These are phyloP conservation scores for Colletotrichum lupini DNA, from an alignment of 2,329 filamentous ascomycete genomes.

Conservation along the genomic window DNA sequence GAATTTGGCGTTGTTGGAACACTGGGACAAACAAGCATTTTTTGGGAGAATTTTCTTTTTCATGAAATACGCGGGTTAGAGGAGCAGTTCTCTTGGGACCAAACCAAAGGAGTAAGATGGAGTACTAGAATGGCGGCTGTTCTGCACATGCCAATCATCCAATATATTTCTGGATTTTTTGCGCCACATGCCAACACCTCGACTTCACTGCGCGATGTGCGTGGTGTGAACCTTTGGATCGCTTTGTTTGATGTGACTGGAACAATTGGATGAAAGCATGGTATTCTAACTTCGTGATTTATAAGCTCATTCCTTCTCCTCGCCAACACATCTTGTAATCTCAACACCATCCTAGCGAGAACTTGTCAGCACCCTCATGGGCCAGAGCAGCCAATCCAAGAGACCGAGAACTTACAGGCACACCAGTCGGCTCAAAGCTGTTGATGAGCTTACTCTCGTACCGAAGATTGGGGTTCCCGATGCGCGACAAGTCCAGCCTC, in stretches of 20 bases:
- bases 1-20: conserved; percentile 29
- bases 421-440: conserved; percentile 76
- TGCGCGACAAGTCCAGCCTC: conserved; percentile 43
- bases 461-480: conserved; percentile 72
- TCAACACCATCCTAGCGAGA: conserved; percentile 71
- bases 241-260: neutral
- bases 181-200: neutral
- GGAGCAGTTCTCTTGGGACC: neutral
- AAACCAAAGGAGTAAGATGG: neutral
- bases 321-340: conserved; percentile 67
- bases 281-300: neutral
- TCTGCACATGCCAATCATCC: conserved; percentile 20
- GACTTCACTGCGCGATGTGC: neutral
- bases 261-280: neutral
- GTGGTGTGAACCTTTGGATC: neutral
- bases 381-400: neutral
- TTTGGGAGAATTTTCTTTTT: neutral
- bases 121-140: conserved; percentile 26
- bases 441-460: conserved; percentile 73
- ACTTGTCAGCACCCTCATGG: neutral
- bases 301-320: conserved; percentile 35
- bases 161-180: conserved; percentile 21
- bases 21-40: conserved; percentile 31
- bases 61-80: conserved; percentile 19
- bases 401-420: conserved; percentile 61